A percentile compares a stretch with the other conserved stretches of the same genome.
Conservation (phyloP, 805 yeast genomes). For the Torulaspora microellipsoides region DNA sequence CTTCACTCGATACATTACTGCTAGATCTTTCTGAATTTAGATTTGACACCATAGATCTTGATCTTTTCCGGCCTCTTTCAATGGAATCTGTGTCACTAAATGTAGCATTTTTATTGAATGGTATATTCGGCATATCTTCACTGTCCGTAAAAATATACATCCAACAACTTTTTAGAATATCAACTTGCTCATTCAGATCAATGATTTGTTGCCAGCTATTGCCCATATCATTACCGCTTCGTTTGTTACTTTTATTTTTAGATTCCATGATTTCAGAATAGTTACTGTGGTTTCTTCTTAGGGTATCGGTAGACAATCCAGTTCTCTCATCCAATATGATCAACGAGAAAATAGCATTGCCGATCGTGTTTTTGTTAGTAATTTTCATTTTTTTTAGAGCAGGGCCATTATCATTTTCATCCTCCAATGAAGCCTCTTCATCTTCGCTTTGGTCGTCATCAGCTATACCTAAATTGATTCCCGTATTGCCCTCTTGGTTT, state of each 20-base stretch:
- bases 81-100: constrained; percentile 6
- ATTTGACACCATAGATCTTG: constrained; percentile 12
- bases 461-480: constrained; percentile 10
- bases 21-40: constrained; percentile 17
- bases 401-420: constrained; percentile 11
- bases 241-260: constrained; percentile 3
- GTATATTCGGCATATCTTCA: not conserved
- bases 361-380: not conserved
- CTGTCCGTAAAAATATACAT: constrained; percentile 1
- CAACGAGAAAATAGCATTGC: not conserved
- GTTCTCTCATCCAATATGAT: constrained; percentile 23
- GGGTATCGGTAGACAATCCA: constrained; percentile 24
- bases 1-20: constrained; percentile 27
- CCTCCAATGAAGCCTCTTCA: constrained; percentile 9
- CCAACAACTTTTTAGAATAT: constrained; percentile 18
- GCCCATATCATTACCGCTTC: not conserved
- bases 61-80: constrained; percentile 25
- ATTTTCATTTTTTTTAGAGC: constrained; percentile 8
- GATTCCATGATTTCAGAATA: constrained; percentile 22
- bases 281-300: constrained; percentile 21
- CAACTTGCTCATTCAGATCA: constrained; percentile 6
- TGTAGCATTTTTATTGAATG: not conserved
- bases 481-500: constrained; percentile 7
- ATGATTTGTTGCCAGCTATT: constrained; percentile 7
- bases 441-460: constrained; percentile 4